Evolutionary conservation across 1,284 basidiomycete species (phyloP), one percentile per base, ranked within the genome.

Genomic region (Fomitopsis pinicola): DNA sequence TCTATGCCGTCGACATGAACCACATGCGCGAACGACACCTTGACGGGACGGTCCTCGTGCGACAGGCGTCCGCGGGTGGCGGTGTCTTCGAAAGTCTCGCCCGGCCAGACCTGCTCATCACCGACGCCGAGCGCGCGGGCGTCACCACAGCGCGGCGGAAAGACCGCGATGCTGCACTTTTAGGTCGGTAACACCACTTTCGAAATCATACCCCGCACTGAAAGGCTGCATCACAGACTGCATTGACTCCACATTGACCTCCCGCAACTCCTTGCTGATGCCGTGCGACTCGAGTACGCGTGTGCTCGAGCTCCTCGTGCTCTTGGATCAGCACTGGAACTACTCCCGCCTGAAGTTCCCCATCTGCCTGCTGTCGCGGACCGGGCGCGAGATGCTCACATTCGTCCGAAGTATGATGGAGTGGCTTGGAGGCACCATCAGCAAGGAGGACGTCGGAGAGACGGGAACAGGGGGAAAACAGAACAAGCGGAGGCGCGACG

Each of bases 391-490:
- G 75, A 97, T 98, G 87, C 78, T 98, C 42, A 92, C 93, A 1
- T 95, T 97, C 69, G 94, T 97, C 17, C 81, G 95, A 60, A 97
- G 94, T 80, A 92, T 99, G 88, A 97, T 98, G 86, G 97, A 98
- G 74, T 99, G 97, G 96, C 88, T 98, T 69, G 95, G 96, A 15
- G 94, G 95, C 8, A 94, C 93, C 1, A 89, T 97, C 64, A 94
- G 88, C 68, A 94, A 94, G 70, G 91, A 94, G 68, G 92, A 94
- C 62, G 88, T 91, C 0, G 92, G 91, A 4, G 91, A 92, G 70
- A 89, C 91, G 30, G 84, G 83, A 2, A 77, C 76, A 57, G 72
- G 79, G 8, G 71, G 77, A 61, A 80, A 81, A 62, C 79, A 82
- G 57, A 77, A 81, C 62, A 82, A 85, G 67, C 81, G 87, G 70